These are phyloP conservation scores for Sextonia rubra DNA, from an alignment of 164 flowering plant genomes.

Conservation along the genomic window DNA sequence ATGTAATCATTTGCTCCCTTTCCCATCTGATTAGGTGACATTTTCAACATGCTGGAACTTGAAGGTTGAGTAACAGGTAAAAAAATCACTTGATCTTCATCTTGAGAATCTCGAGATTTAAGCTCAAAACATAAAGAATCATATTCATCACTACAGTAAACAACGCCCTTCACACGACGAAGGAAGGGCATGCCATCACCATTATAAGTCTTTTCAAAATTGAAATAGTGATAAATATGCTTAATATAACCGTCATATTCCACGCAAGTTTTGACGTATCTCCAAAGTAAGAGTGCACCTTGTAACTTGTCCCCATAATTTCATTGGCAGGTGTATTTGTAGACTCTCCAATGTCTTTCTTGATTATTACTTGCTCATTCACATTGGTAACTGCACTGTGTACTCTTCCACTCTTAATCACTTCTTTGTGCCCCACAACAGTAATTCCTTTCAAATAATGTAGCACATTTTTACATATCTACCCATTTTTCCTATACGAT, in stretches of 20 bases:
- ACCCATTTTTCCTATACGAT: slow-evolving; percentile 27
- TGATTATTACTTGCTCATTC: slow-evolving; percentile 10
- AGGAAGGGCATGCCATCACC: slow-evolving; percentile 29
- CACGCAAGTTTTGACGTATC: slow-evolving; percentile 39
- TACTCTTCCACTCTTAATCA: slow-evolving; percentile 45
- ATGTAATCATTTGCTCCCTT: not conserved
- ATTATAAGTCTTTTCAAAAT: slow-evolving; percentile 15
- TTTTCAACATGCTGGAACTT: not conserved
- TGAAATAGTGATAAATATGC: slow-evolving; percentile 35
- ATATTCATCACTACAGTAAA: too few relatives aligned
- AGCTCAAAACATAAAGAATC: not conserved
- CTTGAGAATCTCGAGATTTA: slow-evolving; percentile 11
- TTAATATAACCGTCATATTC: slow-evolving; percentile 42
- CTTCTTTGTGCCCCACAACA: slow-evolving; percentile 48
- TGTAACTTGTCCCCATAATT: slow-evolving; percentile 56
- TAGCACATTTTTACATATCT: slow-evolving; percentile 29
- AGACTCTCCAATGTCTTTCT: slow-evolving; percentile 19
- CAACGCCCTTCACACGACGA: slow-evolving; percentile 17
- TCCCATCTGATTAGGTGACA: too few relatives aligned
- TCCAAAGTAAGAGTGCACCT: slow-evolving; percentile 26
- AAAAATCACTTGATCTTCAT: slow-evolving; percentile 12
- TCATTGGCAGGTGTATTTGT: slow-evolving; percentile 10
- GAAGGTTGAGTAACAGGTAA: slow-evolving; percentile 16
- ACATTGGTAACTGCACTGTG: slow-evolving; percentile 18
- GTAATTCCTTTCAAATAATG: slow-evolving; percentile 32